Conservation (phyloP, 192 early-diverging fungal species). For the Entomortierella chlamydospora region DNA sequence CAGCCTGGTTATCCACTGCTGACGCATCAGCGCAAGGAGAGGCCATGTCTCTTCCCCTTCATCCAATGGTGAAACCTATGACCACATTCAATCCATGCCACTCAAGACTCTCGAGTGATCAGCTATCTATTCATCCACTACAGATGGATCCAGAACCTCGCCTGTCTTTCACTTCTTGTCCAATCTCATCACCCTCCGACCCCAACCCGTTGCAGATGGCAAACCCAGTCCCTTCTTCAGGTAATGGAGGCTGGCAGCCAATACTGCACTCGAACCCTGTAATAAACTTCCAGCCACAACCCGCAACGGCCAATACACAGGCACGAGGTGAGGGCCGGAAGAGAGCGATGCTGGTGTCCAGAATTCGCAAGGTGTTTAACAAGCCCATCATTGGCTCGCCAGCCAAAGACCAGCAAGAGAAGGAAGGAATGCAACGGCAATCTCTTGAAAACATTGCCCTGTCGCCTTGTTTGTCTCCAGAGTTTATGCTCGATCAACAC, state of each 20-base stretch:
- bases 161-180: slow-evolving; percentile 1
- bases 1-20: not conserved
- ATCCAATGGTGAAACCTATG: not conserved
- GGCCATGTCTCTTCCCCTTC: not conserved
- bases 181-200: not conserved
- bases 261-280: not conserved
- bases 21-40: too few relatives aligned
- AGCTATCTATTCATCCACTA: slow-evolving; percentile 28
- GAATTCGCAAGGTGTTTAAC: slow-evolving; percentile 42
- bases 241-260: not conserved
- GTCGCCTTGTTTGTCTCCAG: not conserved
- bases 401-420: not conserved
- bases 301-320: not conserved
- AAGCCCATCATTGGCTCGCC: slow-evolving; percentile 2
- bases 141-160: slow-evolving; percentile 20
- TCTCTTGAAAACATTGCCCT: slow-evolving; percentile 23
- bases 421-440: not conserved
- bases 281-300: slow-evolving; percentile 1
- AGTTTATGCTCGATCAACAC: slow-evolving; percentile 14
- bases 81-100: not conserved
- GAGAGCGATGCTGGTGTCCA: slow-evolving; percentile 29
- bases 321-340: slow-evolving; percentile 6
- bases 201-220: not conserved
- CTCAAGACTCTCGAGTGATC: not conserved
- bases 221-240: not conserved